These are phyloP conservation scores for Chalaropsis ovoidea DNA, from an alignment of 2,329 filamentous ascomycete genomes.

Conservation along the genomic window DNA sequence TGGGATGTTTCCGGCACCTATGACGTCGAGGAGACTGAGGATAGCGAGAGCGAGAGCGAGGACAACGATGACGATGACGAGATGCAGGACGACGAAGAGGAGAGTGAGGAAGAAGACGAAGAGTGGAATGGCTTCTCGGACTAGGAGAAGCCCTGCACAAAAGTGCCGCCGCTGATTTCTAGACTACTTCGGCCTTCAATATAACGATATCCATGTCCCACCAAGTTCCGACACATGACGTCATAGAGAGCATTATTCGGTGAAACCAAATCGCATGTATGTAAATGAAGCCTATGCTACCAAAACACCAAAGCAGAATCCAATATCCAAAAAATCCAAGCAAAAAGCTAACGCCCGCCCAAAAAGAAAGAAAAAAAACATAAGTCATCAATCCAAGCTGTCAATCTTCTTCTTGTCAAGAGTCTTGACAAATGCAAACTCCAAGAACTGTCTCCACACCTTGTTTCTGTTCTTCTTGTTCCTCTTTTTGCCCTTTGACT, in stretches of 20 bases:
- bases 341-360: slow-evolving; percentile 9
- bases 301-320: slow-evolving; percentile 9
- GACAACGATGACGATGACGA: slow-evolving; percentile 33
- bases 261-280: background rate
- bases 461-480: slow-evolving; percentile 50
- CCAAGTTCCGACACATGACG: background rate
- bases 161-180: background rate
- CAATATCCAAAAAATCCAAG: slow-evolving; percentile 10
- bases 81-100: slow-evolving; percentile 27
- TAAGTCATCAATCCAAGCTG: slow-evolving; percentile 30
- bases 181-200: background rate
- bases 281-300: slow-evolving; percentile 14
- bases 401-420: slow-evolving; percentile 55
- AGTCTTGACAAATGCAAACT: slow-evolving; percentile 69
- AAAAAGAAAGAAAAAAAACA: background rate
- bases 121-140: slow-evolving; percentile 24
- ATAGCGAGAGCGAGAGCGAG: slow-evolving; percentile 35
- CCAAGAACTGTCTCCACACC: slow-evolving; percentile 67
- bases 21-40: slow-evolving; percentile 54
- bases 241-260: background rate
- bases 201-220: background rate
- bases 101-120: slow-evolving; percentile 17
- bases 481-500: slow-evolving; percentile 43
- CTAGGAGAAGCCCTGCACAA: slow-evolving; percentile 12
- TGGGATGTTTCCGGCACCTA: slow-evolving; percentile 82